phyloP scores from a whole-genome alignment of 2,329 filamentous ascomycete genomes.

The Colletotrichum spinosum region DNA sequence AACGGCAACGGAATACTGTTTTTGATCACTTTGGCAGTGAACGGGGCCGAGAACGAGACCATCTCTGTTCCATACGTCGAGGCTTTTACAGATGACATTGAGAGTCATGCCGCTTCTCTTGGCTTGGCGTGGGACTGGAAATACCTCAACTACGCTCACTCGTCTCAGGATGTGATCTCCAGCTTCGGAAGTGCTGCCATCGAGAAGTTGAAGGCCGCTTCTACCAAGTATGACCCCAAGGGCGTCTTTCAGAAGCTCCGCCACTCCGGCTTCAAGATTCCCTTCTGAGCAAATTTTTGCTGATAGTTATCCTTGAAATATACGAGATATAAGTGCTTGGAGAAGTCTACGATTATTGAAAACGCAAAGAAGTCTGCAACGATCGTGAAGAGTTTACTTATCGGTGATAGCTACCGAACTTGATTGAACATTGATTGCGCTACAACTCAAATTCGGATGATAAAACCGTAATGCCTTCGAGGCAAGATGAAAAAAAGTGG shows the following conservation, averaged over 20 bases:
- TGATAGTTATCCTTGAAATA: no score
- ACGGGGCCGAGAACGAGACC: conserved; percentile 47
- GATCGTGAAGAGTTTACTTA: no score
- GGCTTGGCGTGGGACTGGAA: conserved; percentile 44
- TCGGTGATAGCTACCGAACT: no score
- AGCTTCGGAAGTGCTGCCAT: conserved; percentile 53
- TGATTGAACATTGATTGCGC: no score
- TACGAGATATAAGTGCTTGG: no score
- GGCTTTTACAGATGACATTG: conserved; percentile 47
- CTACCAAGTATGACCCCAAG: conserved; percentile 51
- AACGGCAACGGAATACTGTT: conserved; percentile 47
- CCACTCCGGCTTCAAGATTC: conserved; percentile 48
- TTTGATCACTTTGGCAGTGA: conserved; percentile 45
- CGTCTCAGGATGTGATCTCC: conserved; percentile 50
- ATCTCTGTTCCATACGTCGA: conserved; percentile 50
- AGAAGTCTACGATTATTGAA: no score
- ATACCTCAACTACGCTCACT: conserved; percentile 59
- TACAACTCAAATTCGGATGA: no score
- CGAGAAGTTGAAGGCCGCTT: conserved; percentile 45
- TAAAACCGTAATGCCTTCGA: no score
- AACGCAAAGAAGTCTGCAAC: no score
- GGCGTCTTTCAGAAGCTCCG: conserved; percentile 52
- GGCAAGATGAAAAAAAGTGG: no score
- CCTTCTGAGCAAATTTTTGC: conserved; percentile 2
- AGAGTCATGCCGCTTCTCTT: conserved; percentile 42